Evolutionary conservation across 2,329 filamentous ascomycete genomes (phyloP), one percentile per base, ranked within the genome.

Genomic region (Paramyrothecium sp.): DNA sequence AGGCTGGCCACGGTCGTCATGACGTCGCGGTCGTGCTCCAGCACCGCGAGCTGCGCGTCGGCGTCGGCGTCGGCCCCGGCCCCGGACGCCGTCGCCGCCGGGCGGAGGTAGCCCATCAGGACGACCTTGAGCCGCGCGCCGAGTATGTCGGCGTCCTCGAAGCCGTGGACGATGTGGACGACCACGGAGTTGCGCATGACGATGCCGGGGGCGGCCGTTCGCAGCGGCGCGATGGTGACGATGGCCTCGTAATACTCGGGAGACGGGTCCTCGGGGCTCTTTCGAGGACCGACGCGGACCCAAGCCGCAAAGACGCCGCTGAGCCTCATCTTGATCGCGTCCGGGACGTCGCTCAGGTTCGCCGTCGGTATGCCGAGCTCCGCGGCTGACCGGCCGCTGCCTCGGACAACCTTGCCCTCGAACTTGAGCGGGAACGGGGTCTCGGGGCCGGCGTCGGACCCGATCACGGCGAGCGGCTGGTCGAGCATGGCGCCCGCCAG

Each of bases 291-390:
- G 2, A 85, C 63, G 1, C 79, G 71, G 0, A 80, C 82, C 87
- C 88, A 90, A 3, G 85, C 87, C 44, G 88, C 85, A 64, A 87
- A 90, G 7, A 87, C 78, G 0, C 88, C 88, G 13, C 75, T 72
- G 53, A 90, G 75, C 3, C 81, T 78, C 60, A 82, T 71, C 21
- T 78, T 73, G 46, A 88, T 68, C 34, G 82, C 76, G 23, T 81
- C 80, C 0, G 83, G 75, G 0, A 88, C 74, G 11, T 76, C 78
- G 0, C 65, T 63, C 2, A 90, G 69, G 58, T 81, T 85, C 0
- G 85, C 80, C 0, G 81, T 85, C 0, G 84, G 82, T 2, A 81
- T 72, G 0, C 78, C 79, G 7, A 80, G 70, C 41, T 78, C 70
- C 12, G 64, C 60, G 3, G 64, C 66, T 16, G 75, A 74, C 41